Conservation (phyloP, 2,329 filamentous ascomycete species). For the Penicillium sp. region DNA sequence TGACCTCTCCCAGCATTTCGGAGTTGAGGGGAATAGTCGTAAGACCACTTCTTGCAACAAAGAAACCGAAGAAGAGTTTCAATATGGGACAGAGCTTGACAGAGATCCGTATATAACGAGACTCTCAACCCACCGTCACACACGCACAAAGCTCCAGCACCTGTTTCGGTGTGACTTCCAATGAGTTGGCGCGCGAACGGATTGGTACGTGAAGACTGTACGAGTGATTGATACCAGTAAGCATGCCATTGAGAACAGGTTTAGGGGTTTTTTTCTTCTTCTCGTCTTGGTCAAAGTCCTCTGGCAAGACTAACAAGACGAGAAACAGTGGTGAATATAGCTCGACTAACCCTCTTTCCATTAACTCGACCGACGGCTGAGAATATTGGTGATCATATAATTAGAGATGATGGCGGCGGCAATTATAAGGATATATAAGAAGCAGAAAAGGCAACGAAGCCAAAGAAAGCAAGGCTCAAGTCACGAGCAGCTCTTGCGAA, state of each 20-base stretch:
- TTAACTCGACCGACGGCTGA: neutral
- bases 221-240: neutral
- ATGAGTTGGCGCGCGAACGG: neutral
- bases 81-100: neutral
- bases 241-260: neutral
- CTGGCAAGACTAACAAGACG: neutral
- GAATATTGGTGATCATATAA: neutral
- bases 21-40: neutral
- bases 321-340: neutral
- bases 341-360: conserved; percentile 4
- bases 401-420: neutral
- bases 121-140: neutral
- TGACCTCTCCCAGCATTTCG: conserved; percentile 35
- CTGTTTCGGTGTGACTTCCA: neutral
- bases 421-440: neutral
- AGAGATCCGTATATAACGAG: neutral
- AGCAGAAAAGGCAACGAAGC: neutral
- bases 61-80: neutral
- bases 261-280: neutral
- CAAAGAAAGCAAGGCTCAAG: neutral
- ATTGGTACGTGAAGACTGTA: neutral
- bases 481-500: neutral
- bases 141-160: neutral
- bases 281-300: neutral
- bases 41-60: neutral